Percentiles rank a stretch among this genome's conserved stretches.
These are phyloP conservation scores for Dendrobium catenatum DNA, from an alignment of 106 monocot species.

Conservation along the genomic window DNA sequence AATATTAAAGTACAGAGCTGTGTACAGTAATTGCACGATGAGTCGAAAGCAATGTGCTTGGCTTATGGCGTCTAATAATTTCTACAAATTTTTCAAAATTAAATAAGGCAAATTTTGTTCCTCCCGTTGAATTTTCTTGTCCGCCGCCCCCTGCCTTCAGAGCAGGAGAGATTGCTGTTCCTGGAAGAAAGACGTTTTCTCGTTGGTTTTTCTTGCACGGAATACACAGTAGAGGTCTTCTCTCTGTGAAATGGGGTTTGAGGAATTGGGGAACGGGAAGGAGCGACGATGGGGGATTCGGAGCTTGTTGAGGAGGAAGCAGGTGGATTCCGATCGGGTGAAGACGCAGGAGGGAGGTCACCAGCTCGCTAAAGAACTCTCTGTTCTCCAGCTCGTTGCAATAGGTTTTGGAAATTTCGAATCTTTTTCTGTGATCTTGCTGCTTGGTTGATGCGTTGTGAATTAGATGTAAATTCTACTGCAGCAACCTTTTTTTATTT, in stretches of 20 bases:
- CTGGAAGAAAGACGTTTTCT: background rate
- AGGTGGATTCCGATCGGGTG: constrained; percentile 59
- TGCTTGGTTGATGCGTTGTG: background rate
- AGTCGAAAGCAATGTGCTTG: too few species aligned
- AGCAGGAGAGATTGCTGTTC: too few species aligned
- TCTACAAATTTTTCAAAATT: too few species aligned
- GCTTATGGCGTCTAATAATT: too few species aligned
- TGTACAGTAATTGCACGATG: too few species aligned
- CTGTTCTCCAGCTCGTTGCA: constrained; percentile 57
- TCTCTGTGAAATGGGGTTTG: constrained; percentile 17
- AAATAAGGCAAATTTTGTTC: too few species aligned
- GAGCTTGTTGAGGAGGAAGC: constrained; percentile 79
- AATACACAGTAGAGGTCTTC: background rate
- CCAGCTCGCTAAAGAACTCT: constrained; percentile 68
- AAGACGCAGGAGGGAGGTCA: constrained; percentile 14
- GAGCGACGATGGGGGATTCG: constrained; percentile 27
- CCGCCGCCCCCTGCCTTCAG: background rate
- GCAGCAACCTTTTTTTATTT: background rate
- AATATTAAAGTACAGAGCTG: too few species aligned
- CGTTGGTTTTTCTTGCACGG: background rate
- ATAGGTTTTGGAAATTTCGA: constrained; percentile 36
- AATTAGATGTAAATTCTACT: background rate
- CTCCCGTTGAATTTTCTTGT: too few species aligned
- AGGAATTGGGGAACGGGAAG: constrained; percentile 13
- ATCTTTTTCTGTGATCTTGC: background rate